Evolutionary conservation across 2,329 filamentous ascomycete genomes (phyloP), one percentile per base, ranked within the genome.

Genomic region (Sporothrix variecibatus): DNA sequence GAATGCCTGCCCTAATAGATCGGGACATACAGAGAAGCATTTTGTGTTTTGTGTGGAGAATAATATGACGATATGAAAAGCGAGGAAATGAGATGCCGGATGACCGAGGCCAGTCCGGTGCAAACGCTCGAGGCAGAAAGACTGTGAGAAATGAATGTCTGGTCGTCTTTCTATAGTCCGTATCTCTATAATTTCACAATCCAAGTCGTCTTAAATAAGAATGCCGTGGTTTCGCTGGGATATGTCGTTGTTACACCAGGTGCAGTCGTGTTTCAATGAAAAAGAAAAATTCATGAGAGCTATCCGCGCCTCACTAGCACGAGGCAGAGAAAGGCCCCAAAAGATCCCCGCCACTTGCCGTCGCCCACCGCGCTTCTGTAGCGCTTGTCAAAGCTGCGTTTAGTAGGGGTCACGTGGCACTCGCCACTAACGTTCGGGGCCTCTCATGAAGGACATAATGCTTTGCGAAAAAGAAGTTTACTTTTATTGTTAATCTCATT

Each of bases 11-110:
- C 7, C 56, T 34, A 28, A 53, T 43, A 17, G 3, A 8, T 12
- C 5, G 46, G 8, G 28, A 23, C 73, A 38, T 72, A 72, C 70
- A 75, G 64, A 75, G 73, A 64, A 75, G 71, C 73, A 75, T 72
- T 26, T 46, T 71, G 65, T 8, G 17, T 15, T 43, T 15, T 15
- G 65, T 56, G 51, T 26, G n/a, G 26, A 2, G 65, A 15, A 56
- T 8, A n/a, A 43, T 43, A 43, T 8, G 31, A 31, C 15, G 69
- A 38, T 9, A 26, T 23, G 28, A 69, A 3, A 20, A n/a, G n/a
- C 7, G 26, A 53, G 15, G 65, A 51, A 56, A 2, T n/a, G 26
- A 51, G 7, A n/a, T 69, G 23, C 28, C 28, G 26, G 17, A 60
- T 60, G 56, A 60, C 3, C 12, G n/a, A 65, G 60, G 20, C 34